A percentile compares a stretch with the other conserved stretches of the same genome.
These are phyloP conservation scores for Monosporascus ibericus DNA, from an alignment of 2,329 filamentous ascomycete species.

Conservation along the genomic window DNA sequence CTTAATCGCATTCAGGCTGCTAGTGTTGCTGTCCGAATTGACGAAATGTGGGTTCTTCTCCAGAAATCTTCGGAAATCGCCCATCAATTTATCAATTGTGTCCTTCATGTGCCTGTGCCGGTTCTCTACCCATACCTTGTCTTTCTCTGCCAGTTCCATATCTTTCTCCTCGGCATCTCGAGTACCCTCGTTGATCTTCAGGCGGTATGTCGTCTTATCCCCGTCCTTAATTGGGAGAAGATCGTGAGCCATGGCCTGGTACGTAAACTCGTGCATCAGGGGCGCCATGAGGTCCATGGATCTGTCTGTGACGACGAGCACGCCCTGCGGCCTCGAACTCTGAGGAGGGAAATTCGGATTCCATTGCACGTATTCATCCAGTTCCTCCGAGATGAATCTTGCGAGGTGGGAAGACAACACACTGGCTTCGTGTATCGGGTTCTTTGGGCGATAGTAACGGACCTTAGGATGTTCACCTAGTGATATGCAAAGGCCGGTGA, in stretches of 20 bases:
- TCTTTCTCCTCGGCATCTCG: slow-evolving; percentile 73
- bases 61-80: slow-evolving; percentile 88
- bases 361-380: slow-evolving; percentile 82
- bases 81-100: slow-evolving; percentile 86
- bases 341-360: slow-evolving; percentile 79
- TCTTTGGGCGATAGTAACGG: slow-evolving; percentile 76
- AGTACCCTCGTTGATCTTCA: slow-evolving; percentile 68
- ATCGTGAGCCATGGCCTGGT: slow-evolving; percentile 97
- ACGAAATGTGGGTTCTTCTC: slow-evolving; percentile 89
- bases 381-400: slow-evolving; percentile 82
- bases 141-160: slow-evolving; percentile 83
- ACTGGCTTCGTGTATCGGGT: slow-evolving; percentile 75
- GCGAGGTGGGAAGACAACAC: slow-evolving; percentile 86
- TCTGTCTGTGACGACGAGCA: slow-evolving; percentile 81
- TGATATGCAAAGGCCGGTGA: slow-evolving; percentile 81
- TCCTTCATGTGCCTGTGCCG: slow-evolving; percentile 97
- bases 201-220: slow-evolving; percentile 82
- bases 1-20: slow-evolving; percentile 83
- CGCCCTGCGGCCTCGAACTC: slow-evolving; percentile 70
- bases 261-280: slow-evolving; percentile 91
- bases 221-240: slow-evolving; percentile 81
- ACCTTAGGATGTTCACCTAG: slow-evolving; percentile 93
- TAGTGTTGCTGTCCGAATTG: slow-evolving; percentile 61
- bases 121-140: slow-evolving; percentile 93
- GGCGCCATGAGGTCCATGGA: slow-evolving; percentile 90